Percentiles rank a stretch among this genome's conserved stretches.
These are phyloP conservation scores for Leishmania turanica DNA, from an alignment of 208 protist species.

Conservation along the genomic window DNA sequence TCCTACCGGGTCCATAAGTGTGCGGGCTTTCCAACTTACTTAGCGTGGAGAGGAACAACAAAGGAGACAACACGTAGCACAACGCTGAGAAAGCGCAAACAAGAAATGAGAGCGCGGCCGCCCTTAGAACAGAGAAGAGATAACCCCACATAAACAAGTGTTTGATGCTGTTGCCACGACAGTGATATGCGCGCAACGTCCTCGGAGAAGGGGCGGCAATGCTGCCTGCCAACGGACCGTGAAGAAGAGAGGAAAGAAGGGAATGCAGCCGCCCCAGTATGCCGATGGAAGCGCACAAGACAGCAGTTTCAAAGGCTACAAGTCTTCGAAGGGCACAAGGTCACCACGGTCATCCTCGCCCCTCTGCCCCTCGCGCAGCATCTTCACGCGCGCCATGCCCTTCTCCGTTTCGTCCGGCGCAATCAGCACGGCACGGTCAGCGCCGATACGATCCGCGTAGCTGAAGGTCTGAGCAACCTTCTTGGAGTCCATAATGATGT, in stretches of 20 bases:
- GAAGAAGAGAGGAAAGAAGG: constrained; percentile 18
- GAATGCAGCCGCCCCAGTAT: constrained; percentile 1
- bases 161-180: neutral
- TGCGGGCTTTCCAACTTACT: constrained; percentile 3
- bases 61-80: neutral
- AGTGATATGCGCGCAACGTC: neutral
- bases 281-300: neutral
- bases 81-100: neutral
- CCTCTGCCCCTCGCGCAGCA: constrained; percentile 79
- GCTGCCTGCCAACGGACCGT: neutral
- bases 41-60: constrained; percentile 11
- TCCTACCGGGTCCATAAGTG: neutral
- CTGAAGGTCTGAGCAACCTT: constrained; percentile 91
- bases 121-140: neutral
- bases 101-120: neutral
- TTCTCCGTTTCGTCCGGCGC: constrained; percentile 94
- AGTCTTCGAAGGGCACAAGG: constrained; percentile 56
- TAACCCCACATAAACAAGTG: neutral
- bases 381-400: constrained; percentile 92
- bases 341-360: constrained; percentile 65
- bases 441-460: constrained; percentile 95
- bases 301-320: constrained; percentile 17
- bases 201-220: neutral
- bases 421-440: constrained; percentile 87
- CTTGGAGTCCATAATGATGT: constrained; percentile 94